These are phyloP conservation scores for Naganishia liquefaciens DNA, from an alignment of 1,284 basidiomycete species.

Conservation along the genomic window DNA sequence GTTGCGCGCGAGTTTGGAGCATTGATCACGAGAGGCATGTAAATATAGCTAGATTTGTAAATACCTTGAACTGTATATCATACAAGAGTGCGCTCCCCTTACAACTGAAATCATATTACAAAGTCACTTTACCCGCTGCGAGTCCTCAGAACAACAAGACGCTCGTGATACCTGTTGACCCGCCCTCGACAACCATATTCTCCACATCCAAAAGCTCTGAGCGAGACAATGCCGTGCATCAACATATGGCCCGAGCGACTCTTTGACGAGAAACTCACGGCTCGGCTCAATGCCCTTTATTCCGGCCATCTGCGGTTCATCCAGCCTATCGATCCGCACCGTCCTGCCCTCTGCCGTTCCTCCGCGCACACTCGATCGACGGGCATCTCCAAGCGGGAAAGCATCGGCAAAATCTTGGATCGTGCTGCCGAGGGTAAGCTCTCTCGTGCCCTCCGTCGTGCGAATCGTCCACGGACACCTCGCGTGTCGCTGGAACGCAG, in stretches of 20 bases:
- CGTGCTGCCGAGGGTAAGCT: conserved; percentile 1
- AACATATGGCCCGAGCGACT: conserved; percentile 68
- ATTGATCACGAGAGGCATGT: neutral
- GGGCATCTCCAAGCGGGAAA: neutral
- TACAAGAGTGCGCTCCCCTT: neutral
- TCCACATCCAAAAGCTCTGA: conserved; percentile 69
- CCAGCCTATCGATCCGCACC: conserved; percentile 18
- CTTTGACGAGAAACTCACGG: conserved; percentile 56
- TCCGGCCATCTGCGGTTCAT: conserved; percentile 24
- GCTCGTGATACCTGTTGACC: conserved; percentile 60
- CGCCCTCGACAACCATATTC: conserved; percentile 74
- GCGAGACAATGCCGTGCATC: no score
- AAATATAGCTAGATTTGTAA: neutral
- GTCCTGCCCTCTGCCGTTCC: conserved; percentile 63
- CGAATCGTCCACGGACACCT: conserved; percentile 80
- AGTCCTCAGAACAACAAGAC: conserved; percentile 42
- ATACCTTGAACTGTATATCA: neutral
- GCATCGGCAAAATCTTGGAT: neutral
- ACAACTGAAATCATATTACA: neutral
- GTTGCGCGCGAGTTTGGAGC: neutral
- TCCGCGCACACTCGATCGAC: conserved; percentile 45
- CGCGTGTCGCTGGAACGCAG: conserved; percentile 82
- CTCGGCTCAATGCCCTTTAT: conserved; percentile 21
- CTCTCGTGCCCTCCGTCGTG: conserved; percentile 12
- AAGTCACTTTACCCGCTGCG: neutral